Evolutionary conservation across 2,329 filamentous ascomycete genomes (phyloP), one percentile per base, ranked within the genome.

Genomic region (Cladorrhinum sp.): DNA sequence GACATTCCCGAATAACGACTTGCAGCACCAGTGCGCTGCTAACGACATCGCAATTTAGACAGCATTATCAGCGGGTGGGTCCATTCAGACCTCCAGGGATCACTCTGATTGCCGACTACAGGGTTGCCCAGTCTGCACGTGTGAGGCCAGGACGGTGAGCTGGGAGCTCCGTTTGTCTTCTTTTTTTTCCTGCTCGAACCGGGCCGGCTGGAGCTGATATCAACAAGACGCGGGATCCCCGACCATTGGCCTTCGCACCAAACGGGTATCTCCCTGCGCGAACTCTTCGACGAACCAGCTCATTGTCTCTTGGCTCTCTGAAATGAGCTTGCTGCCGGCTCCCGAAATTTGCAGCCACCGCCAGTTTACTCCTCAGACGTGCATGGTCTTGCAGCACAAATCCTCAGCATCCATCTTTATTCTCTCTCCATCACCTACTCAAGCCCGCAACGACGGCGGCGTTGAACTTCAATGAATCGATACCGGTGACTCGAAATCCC

Each of bases 61-160:
- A 56, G 58, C 56, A 61, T 59, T 53, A 45, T 59, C 56, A 45
- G 61, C 41, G 50, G 59, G 65, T 67, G 65, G 65, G 55, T 59
- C 50, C 51, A 16, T 55, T 32, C 29, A 55, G 57, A 59, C 50
- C 22, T 27, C 38, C 63, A 61, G 62, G 64, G 63, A 59, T 58
- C 48, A 48, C 60, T 53, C 59, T 59, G 62, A 65, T 64, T 66
- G 66, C 64, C 62, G 59, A 50, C 51, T 49, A 58, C 54, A 61
- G 63, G 57, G n/a, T 45, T 18, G 51, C 55, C 62, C 52, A 18
- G 56, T 56, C 59, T 55, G 58, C 63, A 58, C 58, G 59, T 62
- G 58, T 54, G 50, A 41, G 60, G 57, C 55, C 51, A 49, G 48
- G 45, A 54, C 45, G 56, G 27, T 25, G n/a, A 24, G 38, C 50